These are phyloP conservation scores for Arctostaphylos glauca DNA, from an alignment of 148 eudicot species.

Conservation along the genomic window DNA sequence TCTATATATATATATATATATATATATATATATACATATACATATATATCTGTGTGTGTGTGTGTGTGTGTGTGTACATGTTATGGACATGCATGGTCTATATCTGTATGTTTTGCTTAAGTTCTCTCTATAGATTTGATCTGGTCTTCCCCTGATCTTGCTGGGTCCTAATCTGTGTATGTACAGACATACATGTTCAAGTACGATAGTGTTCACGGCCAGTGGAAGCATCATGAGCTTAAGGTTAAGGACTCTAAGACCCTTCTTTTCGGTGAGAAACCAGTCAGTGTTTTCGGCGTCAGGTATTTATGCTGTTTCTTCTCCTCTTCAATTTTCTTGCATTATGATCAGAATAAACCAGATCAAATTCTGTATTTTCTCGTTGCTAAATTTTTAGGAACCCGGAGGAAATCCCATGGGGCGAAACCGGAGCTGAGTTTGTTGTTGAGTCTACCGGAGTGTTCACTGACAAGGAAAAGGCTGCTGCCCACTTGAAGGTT, in stretches of 20 bases:
- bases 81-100: too few species aligned
- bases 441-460: conserved; percentile 80
- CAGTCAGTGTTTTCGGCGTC: conserved; percentile 39
- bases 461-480: conserved; percentile 74
- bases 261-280: conserved; percentile 46
- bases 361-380: neutral
- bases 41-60: neutral
- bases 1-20: neutral
- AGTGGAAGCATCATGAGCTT: conserved; percentile 44
- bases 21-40: neutral
- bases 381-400: neutral
- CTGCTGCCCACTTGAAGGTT: conserved; percentile 61
- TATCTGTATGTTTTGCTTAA: too few species aligned
- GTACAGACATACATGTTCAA: conserved; percentile 60
- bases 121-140: neutral
- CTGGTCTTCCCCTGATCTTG: neutral
- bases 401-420: conserved; percentile 62
- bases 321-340: neutral
- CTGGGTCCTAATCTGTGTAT: neutral
- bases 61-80: too few species aligned
- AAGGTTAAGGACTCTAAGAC: conserved; percentile 41
- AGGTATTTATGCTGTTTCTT: conserved; percentile 22
- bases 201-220: conserved; percentile 51
- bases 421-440: conserved; percentile 59
- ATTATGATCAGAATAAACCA: neutral